Conservation (phyloP, 805 yeast species). For the Monosporozyma siamensis region DNA sequence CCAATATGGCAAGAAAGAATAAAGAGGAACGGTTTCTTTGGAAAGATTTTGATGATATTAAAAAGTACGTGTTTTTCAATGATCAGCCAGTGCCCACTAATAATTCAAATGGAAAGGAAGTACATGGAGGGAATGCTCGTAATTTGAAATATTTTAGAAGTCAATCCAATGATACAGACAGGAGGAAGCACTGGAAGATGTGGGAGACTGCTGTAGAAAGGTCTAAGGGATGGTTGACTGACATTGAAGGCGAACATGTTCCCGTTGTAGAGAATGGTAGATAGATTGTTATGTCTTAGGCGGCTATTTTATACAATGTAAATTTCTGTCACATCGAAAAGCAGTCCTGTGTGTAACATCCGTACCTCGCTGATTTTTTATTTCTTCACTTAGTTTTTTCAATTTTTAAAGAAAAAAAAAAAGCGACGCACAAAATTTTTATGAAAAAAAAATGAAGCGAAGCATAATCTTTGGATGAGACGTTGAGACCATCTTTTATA, state of each 20-base stretch:
- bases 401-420: too few relatives aligned
- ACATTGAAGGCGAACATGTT: slow-evolving; percentile 5
- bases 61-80: slow-evolving; percentile 89
- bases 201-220: slow-evolving; percentile 85
- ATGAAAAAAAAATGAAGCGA: neutral
- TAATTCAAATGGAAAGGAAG: slow-evolving; percentile 11
- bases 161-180: slow-evolving; percentile 43
- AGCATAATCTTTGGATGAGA: too few relatives aligned
- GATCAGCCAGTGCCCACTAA: slow-evolving; percentile 34
- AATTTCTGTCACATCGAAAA: neutral
- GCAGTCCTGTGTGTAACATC: neutral
- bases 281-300: too few relatives aligned
- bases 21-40: slow-evolving; percentile 54
- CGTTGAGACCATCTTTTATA: too few relatives aligned
- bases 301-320: too few relatives aligned
- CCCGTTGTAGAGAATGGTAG: neutral
- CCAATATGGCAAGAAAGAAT: slow-evolving; percentile 54
- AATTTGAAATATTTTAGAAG: slow-evolving; percentile 31
- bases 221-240: slow-evolving; percentile 66
- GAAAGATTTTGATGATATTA: slow-evolving; percentile 65
- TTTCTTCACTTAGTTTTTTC: too few relatives aligned
- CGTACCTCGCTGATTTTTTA: neutral
- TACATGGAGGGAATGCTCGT: slow-evolving; percentile 11
- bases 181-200: slow-evolving; percentile 57
- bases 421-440: neutral